A percentile compares a stretch with the other conserved stretches of the same genome.
phyloP scores from a whole-genome alignment of 2,329 filamentous ascomycete genomes.

The Cladosporium velox region DNA sequence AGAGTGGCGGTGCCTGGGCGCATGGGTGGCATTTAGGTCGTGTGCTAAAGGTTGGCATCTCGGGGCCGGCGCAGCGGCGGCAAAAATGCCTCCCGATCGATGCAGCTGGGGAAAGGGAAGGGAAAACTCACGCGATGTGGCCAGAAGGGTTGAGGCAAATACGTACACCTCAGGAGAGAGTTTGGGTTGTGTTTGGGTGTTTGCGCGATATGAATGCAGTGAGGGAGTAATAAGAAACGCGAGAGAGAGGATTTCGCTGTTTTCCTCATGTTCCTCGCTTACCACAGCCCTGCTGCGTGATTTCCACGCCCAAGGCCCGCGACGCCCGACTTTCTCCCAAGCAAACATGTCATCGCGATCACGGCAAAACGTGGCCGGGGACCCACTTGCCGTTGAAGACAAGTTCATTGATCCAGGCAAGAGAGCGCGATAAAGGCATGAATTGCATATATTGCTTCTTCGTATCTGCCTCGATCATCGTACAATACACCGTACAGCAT shows the following conservation, averaged over 20 bases:
- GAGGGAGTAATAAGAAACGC: not conserved
- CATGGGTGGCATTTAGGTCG: slow-evolving; percentile 4
- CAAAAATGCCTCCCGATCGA: slow-evolving; percentile 12
- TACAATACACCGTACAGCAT: not conserved
- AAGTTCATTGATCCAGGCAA: not conserved
- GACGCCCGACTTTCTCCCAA: not conserved
- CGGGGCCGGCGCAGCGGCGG: slow-evolving; percentile 1
- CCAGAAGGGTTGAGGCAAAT: slow-evolving; percentile 1
- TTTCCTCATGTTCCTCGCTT: not conserved
- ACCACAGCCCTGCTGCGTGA: slow-evolving; percentile 8
- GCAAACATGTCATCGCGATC: not conserved
- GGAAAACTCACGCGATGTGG: slow-evolving; percentile 4
- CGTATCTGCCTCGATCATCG: not conserved
- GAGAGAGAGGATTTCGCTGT: not conserved
- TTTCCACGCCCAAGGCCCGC: not conserved
- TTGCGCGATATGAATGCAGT: not conserved
- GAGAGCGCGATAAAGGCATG: not conserved
- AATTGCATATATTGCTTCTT: not conserved
- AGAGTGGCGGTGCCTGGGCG: not conserved
- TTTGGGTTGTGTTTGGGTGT: not conserved
- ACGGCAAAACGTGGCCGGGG: slow-evolving; percentile 2
- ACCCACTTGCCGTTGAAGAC: slow-evolving; percentile 11
- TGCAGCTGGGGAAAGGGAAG: not conserved
- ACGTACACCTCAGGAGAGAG: not conserved
- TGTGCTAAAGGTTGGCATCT: slow-evolving; percentile 15